Conservation (phyloP, 73 alveolate genomes). For the Paramecium tetraurelia region DNA sequence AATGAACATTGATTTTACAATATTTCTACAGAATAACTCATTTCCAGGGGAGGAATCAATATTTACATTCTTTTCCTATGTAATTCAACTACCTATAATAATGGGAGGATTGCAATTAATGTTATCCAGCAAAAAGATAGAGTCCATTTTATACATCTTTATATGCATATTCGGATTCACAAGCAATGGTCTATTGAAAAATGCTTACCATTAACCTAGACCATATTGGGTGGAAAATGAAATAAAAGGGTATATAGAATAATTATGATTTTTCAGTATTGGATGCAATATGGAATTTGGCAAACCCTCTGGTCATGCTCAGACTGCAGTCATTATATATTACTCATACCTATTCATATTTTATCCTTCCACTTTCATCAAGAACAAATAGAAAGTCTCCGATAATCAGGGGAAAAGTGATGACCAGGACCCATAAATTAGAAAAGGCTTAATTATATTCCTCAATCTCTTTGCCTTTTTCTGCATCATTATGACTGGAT, state of each 20-base stretch:
- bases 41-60: not conserved
- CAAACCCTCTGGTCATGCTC: constrained; percentile 38
- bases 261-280: not conserved
- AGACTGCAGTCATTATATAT: not conserved
- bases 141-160: not conserved
- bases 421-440: not conserved
- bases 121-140: not conserved
- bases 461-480: not conserved
- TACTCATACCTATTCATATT: not conserved
- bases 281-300: constrained; percentile 41
- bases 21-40: not conserved
- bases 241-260: not conserved
- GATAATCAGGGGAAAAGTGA: not conserved
- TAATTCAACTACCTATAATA: not conserved
- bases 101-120: not conserved
- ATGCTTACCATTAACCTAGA: constrained; percentile 10
- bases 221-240: constrained; percentile 24
- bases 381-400: not conserved
- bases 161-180: not conserved
- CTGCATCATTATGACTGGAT: constrained; percentile 29
- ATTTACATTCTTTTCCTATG: not conserved
- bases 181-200: not conserved
- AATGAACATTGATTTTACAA: not conserved
- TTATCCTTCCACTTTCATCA: not conserved
- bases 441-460: not conserved